phyloP scores from a whole-genome alignment of 23 red algal genomes.

The Agarophyton chilense region DNA sequence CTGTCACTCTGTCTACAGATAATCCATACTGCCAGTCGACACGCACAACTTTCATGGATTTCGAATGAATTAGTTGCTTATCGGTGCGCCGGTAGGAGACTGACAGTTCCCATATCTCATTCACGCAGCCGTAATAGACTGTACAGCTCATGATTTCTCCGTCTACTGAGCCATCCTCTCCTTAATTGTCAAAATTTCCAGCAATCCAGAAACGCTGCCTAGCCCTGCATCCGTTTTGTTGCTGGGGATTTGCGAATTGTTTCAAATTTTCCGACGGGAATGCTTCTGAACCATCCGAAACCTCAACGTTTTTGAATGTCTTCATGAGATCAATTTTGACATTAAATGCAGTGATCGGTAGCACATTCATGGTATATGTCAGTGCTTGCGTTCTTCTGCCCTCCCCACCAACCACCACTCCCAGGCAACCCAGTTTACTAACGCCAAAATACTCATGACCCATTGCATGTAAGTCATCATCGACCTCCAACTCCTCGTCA shows the following conservation, averaged over 20 bases:
- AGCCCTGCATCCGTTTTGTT: not conserved
- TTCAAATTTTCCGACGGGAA: not conserved
- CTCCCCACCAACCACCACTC: not conserved
- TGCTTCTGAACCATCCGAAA: not conserved
- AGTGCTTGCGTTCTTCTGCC: not conserved
- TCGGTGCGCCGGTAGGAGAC: too few relatives aligned
- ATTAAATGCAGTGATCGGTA: not conserved
- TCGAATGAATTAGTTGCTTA: not conserved
- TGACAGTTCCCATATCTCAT: too few relatives aligned
- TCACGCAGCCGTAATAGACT: not conserved
- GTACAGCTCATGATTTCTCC: not conserved
- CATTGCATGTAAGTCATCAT: too few relatives aligned
- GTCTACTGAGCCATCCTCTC: not conserved
- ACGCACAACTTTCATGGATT: not conserved
- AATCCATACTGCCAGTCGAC: not conserved
- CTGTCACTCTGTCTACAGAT: too few relatives aligned
- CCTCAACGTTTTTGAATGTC: not conserved
- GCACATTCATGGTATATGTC: not conserved
- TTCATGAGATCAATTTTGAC: not conserved
- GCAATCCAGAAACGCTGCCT: not conserved
- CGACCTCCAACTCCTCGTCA: too few relatives aligned
- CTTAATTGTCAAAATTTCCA: not conserved
- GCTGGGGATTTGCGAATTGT: not conserved
- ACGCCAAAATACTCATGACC: too few relatives aligned
- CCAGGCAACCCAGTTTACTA: too few relatives aligned